Evolutionary conservation across 257 asterid species (phyloP).

Genomic region (Nicotiana sylvestris): DNA sequence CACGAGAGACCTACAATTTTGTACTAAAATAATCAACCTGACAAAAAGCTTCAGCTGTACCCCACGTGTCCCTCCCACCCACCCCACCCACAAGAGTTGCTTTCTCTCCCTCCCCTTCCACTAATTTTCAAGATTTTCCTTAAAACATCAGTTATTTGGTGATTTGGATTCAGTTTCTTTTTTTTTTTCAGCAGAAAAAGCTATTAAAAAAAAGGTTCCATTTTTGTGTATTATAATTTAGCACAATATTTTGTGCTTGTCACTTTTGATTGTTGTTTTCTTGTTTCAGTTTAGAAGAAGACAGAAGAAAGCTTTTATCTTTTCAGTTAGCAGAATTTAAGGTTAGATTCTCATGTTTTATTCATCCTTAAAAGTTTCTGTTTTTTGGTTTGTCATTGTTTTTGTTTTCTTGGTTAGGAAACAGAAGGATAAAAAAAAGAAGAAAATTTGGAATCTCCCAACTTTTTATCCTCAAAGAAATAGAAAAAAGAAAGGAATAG

Average conservation of each 20-base stretch:
- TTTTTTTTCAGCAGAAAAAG: too few species aligned
- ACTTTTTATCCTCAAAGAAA: neutral
- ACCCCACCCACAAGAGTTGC: neutral
- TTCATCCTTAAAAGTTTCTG: too few species aligned
- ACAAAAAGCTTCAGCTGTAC: neutral
- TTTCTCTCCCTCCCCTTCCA: neutral
- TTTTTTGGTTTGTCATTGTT: too few species aligned
- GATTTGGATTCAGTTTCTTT: neutral
- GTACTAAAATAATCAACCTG: neutral
- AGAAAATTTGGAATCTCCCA: neutral
- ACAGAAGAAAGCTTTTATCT: neutral
- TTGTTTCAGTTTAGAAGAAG: neutral
- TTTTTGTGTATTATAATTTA: too few species aligned
- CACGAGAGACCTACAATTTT: neutral
- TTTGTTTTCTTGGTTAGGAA: neutral
- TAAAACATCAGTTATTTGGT: neutral
- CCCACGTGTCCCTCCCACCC: neutral
- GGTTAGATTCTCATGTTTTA: neutral
- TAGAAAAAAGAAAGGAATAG: neutral
- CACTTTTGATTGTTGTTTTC: neutral
- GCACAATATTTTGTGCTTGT: neutral
- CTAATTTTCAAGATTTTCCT: neutral
- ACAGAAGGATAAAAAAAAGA: neutral
- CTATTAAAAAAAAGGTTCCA: too few species aligned
- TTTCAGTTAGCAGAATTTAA: neutral